Conservation (phyloP, 169 alveolate species). For the Cyclospora cayetanensis region DNA sequence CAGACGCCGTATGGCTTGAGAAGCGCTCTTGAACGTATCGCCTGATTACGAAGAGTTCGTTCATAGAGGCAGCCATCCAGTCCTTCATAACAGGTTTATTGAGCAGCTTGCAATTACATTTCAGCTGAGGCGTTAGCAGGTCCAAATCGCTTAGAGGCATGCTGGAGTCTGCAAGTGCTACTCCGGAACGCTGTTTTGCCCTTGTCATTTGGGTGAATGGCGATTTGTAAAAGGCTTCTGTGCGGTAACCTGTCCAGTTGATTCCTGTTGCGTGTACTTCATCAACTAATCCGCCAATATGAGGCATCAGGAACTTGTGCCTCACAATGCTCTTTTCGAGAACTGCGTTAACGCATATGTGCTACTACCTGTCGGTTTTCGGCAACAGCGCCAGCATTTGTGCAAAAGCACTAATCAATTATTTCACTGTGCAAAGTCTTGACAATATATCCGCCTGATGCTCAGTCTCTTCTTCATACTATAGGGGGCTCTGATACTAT, state of each 20-base stretch:
- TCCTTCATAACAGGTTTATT: too few species aligned
- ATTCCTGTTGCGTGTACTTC: background rate
- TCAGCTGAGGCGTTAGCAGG: background rate
- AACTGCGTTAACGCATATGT: background rate
- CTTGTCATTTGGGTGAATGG: background rate
- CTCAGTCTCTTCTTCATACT: background rate
- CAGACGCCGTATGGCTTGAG: background rate
- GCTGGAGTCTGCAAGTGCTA: background rate
- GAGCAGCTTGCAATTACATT: background rate
- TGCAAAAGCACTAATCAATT: background rate
- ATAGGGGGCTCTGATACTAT: background rate
- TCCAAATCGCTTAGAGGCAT: background rate
- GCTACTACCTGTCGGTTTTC: background rate
- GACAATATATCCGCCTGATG: background rate
- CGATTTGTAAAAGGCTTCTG: background rate
- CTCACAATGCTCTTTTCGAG: background rate
- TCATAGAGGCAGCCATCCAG: too few species aligned
- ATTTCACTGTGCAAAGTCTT: background rate
- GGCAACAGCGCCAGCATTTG: too few species aligned
- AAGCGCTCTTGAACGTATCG: background rate
- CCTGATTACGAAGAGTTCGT: background rate
- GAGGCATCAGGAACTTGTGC: background rate
- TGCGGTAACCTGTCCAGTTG: background rate
- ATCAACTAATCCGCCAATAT: background rate
- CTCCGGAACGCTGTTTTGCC: background rate